Base-by-base conservation (phyloP, 2,329 filamentous ascomycete genomes). In the Aspergillus viridinutans region DNA sequence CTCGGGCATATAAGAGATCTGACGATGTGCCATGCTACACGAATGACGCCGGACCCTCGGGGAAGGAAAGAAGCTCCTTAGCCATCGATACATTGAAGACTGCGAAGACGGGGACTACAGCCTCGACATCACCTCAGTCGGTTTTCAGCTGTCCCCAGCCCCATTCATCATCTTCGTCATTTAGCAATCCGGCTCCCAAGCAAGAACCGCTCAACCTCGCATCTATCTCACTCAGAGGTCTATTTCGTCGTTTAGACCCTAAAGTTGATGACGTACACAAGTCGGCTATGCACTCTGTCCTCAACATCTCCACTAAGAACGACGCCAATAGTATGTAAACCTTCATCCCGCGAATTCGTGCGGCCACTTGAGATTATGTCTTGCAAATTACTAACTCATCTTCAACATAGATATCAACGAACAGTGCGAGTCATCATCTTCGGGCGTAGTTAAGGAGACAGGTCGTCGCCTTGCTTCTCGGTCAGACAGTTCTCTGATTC, bases 141-240 rank as follows among this genome's bases (percentile, higher is more conserved):
- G 23, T 26, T 26, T 20, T 23, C 21, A 47, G 43, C 23, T 14
- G 23, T 47, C 43, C 12, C 2, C 43, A 26, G 25, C 10, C 21
- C 12, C 43, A 23, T 17, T 47, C 43, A 80, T 93, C 21, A 25
- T 47, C 43, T 26, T 47, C 43, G 14, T 47, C 43, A 14, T 47
- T 47, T 10, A 47, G 43, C 12, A 25, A 10, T 47, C 20, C 12
- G 21, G 12, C 43, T 47, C 10, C 43, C 1, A 23, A 14, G 12
- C 21, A 23, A 21, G 21, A 21, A 10, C 23, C 43, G 14, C 2
- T 23, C 6, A 26, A 26, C 20, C 43, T 47, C 43, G 21, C 43
- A 1, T 23, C 21, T 25, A 47, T 47, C 12, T 26, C 43, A 14
- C 21, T 47, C 9, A 47, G 17, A 12, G 4, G 43, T 47, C 20